phyloP scores from a whole-genome alignment of 495 filamentous ascomycete species.

The Penicillium bialowiezense region DNA sequence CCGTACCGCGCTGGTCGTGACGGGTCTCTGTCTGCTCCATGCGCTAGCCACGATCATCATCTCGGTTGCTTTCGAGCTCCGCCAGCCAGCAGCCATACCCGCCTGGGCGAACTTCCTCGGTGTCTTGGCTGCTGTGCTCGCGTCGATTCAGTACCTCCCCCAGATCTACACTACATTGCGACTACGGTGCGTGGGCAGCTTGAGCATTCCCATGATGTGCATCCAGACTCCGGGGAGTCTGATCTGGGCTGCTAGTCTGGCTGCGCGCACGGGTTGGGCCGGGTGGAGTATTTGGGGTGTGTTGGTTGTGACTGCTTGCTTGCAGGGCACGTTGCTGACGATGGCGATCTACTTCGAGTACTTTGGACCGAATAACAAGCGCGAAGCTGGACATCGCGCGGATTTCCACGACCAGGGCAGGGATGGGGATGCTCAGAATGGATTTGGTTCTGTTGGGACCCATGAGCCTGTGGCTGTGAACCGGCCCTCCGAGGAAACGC shows the following conservation, averaged over 20 bases:
- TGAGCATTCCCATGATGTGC: slow-evolving; percentile 97
- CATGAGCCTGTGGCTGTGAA: too few relatives aligned
- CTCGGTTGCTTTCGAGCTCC: slow-evolving; percentile 58
- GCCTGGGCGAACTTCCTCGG: slow-evolving; percentile 84
- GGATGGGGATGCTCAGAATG: slow-evolving; percentile 26
- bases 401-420: too few relatives aligned
- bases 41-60: slow-evolving; percentile 64
- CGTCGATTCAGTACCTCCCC: slow-evolving; percentile 87
- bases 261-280: slow-evolving; percentile 69
- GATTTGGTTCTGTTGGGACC: slow-evolving; percentile 24
- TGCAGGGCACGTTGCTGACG: slow-evolving; percentile 79
- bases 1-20: slow-evolving; percentile 71
- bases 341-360: slow-evolving; percentile 81
- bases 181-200: slow-evolving; percentile 76
- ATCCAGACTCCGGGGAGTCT: slow-evolving; percentile 93
- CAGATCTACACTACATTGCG: slow-evolving; percentile 90
- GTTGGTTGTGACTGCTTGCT: slow-evolving; percentile 74
- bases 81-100: slow-evolving; percentile 55
- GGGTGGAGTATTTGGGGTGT: slow-evolving; percentile 97
- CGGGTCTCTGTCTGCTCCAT: slow-evolving; percentile 66
- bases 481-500: slow-evolving; percentile 47
- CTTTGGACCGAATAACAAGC: slow-evolving; percentile 33
- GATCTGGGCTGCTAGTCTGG: slow-evolving; percentile 83
- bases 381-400: slow-evolving; percentile 29
- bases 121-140: slow-evolving; percentile 70